phyloP scores from a whole-genome alignment of 129 eudicot genomes.

The Helianthus tuberosus region DNA sequence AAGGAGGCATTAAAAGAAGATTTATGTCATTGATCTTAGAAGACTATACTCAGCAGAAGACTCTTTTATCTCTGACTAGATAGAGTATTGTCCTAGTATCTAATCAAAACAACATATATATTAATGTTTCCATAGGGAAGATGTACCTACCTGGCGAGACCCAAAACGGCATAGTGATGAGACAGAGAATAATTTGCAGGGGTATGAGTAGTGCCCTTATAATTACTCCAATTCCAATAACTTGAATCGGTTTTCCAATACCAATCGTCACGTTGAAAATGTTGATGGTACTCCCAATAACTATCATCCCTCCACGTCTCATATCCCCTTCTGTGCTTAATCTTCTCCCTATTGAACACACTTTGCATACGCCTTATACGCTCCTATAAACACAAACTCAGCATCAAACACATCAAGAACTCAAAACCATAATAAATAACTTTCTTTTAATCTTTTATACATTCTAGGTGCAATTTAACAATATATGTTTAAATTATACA shows the following conservation, averaged over 20 bases:
- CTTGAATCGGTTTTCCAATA: conserved; percentile 75
- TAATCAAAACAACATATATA: neutral
- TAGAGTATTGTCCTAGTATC: neutral
- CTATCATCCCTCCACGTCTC: conserved; percentile 81
- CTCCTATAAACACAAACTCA: conserved; percentile 46
- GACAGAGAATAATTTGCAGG: conserved; percentile 58
- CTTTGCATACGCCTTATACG: conserved; percentile 93
- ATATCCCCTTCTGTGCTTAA: conserved; percentile 58
- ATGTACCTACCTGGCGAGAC: conserved; percentile 95
- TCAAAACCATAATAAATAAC: neutral
- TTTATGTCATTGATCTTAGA: neutral
- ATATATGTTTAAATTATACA: neutral
- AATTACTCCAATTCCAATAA: conserved; percentile 43
- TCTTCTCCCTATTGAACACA: conserved; percentile 88
- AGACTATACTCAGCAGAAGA: neutral
- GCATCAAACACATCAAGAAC: neutral
- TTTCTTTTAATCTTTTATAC: neutral
- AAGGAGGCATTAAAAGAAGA: neutral
- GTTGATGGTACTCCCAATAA: conserved; percentile 68
- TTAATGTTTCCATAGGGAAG: neutral
- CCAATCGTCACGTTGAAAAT: conserved; percentile 87
- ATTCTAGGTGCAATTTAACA: neutral
- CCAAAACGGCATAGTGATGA: conserved; percentile 87
- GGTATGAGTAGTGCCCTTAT: conserved; percentile 46
- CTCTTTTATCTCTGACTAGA: neutral